A percentile compares a stretch with the other conserved stretches of the same genome.
These are phyloP conservation scores for Fragaria vesca DNA, from an alignment of 306 rosid genomes.

Conservation along the genomic window DNA sequence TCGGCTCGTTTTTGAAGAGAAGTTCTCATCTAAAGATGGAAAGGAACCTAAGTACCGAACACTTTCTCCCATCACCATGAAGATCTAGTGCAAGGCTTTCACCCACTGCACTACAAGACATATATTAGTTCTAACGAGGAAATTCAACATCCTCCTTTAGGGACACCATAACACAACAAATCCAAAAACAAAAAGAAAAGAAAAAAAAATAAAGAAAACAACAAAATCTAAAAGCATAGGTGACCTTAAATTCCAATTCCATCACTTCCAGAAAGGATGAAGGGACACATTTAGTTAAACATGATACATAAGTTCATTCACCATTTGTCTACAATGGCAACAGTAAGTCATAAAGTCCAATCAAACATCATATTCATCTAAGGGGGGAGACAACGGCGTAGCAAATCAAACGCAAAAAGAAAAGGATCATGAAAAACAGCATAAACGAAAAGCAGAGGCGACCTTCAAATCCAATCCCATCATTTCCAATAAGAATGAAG, in stretches of 20 bases:
- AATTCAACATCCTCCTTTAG: neutral
- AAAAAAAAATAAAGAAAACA: neutral
- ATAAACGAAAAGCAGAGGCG: neutral
- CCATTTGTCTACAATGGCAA: constrained; percentile 8
- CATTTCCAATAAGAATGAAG: neutral
- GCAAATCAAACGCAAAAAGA: neutral
- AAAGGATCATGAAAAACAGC: neutral
- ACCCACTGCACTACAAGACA: neutral
- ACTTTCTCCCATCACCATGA: neutral
- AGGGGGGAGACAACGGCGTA: neutral
- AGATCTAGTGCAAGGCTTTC: neutral
- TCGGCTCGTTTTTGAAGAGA: neutral
- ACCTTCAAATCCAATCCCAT: neutral
- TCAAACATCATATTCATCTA: neutral
- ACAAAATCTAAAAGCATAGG: neutral
- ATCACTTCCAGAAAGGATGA: neutral
- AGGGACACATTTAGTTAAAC: neutral
- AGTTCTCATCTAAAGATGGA: neutral
- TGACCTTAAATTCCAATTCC: neutral
- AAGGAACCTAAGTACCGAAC: neutral
- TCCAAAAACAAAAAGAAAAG: neutral
- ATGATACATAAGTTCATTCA: neutral
- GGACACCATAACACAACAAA: neutral
- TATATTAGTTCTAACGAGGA: neutral
- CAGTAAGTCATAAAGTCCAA: neutral